Base-by-base conservation (phyloP, 2,329 filamentous ascomycete genomes). In the Achaetomium macrosporum region DNA sequence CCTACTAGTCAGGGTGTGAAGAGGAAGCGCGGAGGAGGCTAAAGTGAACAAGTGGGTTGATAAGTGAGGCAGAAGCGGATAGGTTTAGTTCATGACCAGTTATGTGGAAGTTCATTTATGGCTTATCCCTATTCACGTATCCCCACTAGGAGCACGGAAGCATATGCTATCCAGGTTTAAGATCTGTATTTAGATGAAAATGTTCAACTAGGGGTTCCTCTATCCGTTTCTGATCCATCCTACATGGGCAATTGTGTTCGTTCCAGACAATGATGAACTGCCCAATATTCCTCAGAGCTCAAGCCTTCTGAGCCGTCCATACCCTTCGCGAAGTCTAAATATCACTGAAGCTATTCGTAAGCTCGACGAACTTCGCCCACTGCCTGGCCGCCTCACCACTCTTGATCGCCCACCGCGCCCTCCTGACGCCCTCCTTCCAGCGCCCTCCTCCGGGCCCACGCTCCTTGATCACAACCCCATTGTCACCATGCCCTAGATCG, bases 401-500 rank as follows among this genome's bases (percentile, higher is more conserved):
- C 70, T 84, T 81, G 44, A 99, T 80, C 11, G 90, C 90, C 88
- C 89, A 95, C 63, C 86, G 83, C 15, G 93, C 93, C 66, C 90
- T 80, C 62, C 92, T 77, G 13, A 96, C 82, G 48, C 92, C 93
- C 67, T 96, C 92, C 73, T 95, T 99, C 93, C 93, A 99, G 64
- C 92, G 80, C 53, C 88, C 82, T 13, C 88, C 88, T 11, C 87
- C 91, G 5, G 91, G 91, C 0, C 93, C 92, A 44, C 86, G 77
- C 67, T 97, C 91, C 15, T 73, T 82, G 57, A 95, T 80, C 43
- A 96, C 89, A 40, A 84, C 77, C 0, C 89, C 88, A 63, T 92
- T 87, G 63, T 95, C 89, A 1, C 85, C 88, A 43, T 77, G 73
- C 0, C 88, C 89, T 87, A 95, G 89, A 65, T 82, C 73, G 66